These are phyloP conservation scores for Trichoderma parareesei DNA, from an alignment of 495 filamentous ascomycete species.

Conservation along the genomic window DNA sequence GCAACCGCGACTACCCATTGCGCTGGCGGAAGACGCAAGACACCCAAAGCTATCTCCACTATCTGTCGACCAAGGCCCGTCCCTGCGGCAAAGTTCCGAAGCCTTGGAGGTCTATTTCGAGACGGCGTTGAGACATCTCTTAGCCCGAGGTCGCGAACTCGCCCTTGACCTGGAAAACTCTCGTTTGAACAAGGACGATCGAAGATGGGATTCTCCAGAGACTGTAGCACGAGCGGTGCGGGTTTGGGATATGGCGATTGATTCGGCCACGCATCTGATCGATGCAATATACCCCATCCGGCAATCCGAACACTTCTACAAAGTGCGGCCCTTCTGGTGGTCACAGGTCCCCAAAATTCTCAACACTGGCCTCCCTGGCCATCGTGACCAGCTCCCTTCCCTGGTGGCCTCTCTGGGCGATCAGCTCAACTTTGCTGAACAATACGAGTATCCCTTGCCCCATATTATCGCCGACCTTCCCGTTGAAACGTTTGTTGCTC, in stretches of 20 bases:
- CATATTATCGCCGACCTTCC: constrained; percentile 10
- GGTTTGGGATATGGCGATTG: neutral
- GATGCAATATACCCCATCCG: constrained; percentile 4
- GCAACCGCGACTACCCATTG: neutral
- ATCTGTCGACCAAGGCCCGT: neutral
- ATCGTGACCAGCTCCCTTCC: neutral
- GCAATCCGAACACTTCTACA: neutral
- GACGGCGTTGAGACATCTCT: neutral
- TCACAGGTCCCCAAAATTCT: neutral
- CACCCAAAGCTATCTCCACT: neutral
- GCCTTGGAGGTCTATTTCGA: neutral
- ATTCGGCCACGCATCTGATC: neutral
- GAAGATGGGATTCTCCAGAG: neutral
- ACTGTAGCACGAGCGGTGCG: neutral
- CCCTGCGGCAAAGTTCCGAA: neutral
- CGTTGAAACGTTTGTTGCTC: neutral
- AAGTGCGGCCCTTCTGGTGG: constrained; percentile 9
- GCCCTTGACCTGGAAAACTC: neutral
- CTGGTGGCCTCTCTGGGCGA: neutral
- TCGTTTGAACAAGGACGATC: neutral
- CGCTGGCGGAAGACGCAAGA: neutral
- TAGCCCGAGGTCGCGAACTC: neutral
- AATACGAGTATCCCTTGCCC: neutral
- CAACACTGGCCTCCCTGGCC: neutral
- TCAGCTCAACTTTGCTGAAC: neutral